Conservation (phyloP, 352 stramenopile species). For the Phytopythium mirpurense region DNA sequence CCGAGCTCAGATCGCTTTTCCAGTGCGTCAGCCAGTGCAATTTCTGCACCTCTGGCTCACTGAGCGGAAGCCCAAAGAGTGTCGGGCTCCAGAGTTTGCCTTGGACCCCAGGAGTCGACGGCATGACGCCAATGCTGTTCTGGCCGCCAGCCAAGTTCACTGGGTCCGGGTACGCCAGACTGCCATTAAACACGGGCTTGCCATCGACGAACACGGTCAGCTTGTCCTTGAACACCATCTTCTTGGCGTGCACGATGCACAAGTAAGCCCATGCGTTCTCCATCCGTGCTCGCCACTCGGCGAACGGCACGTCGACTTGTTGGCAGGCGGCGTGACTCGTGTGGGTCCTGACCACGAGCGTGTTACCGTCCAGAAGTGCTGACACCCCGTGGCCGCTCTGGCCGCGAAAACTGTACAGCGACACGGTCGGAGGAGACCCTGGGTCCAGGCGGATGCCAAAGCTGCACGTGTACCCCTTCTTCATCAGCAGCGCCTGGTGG, state of each 20-base stretch:
- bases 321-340: constrained; percentile 30
- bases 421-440: constrained; percentile 18
- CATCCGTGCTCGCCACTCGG: constrained; percentile 39
- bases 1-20: constrained; percentile 59
- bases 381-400: constrained; percentile 72
- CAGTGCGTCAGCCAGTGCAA: constrained; percentile 76
- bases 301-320: constrained; percentile 60
- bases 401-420: constrained; percentile 75
- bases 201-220: constrained; percentile 67
- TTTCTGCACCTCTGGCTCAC: constrained; percentile 56
- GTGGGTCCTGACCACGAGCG: constrained; percentile 54
- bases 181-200: constrained; percentile 47
- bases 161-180: constrained; percentile 68
- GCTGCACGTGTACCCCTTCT: constrained; percentile 74
- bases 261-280: constrained; percentile 61
- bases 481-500: constrained; percentile 52
- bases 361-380: constrained; percentile 40
- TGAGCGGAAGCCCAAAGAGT: constrained; percentile 61
- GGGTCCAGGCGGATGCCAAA: constrained; percentile 50
- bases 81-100: constrained; percentile 76
- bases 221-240: constrained; percentile 89
- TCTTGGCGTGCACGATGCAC: constrained; percentile 79
- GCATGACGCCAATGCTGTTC: constrained; percentile 65
- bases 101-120: constrained; percentile 40
- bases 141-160: constrained; percentile 60